Evolutionary conservation across 108 stramenopile genomes (phyloP), one percentile per base, ranked within the genome.

Genomic region (Aurantiochytrium sp.): DNA sequence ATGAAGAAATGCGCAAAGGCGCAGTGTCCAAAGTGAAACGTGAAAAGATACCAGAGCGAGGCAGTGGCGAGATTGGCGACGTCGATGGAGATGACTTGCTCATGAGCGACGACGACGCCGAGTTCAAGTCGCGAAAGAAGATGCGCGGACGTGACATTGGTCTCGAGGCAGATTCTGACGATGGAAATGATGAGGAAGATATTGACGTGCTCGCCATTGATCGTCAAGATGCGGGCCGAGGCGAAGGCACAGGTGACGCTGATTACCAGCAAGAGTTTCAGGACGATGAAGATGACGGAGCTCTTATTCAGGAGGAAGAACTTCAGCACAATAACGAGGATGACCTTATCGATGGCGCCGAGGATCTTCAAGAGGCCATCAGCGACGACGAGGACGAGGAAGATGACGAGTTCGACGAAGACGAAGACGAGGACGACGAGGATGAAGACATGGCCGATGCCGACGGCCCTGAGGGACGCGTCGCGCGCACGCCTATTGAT

Each of bases 201-300:
- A 83, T 83, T 83, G 76, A 83, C 3, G 76, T 83, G 4, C 45
- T 53, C 6, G 76, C 76, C 49, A 83, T 83, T 45, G 76, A 83
- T 83, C 76, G 76, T 45, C 45, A 83, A 23, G 76, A 53, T 16
- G 6, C 45, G 45, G 76, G 49, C 45, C 76, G 76, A 3, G 76
- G 76, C n/a, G 76, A 83, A 83, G 76, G 51, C 51, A 83, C 45
- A 6, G 76, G 76, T 6, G 76, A 83, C 28, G 76, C 76, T 12
- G 76, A 83, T 45, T 83, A 53, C 51, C 76, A 83, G 51, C 49
- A 83, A 83, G 51, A 83, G 49, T 83, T 83, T 35, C 49, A 83
- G 25, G 76, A 83, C 51, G 76, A 83, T 45, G 76, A 83, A 53
- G 76, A 83, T 23, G 76, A 83, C 76, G 76, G 49, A 14, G 76